Evolutionary conservation across 306 rosid species (phyloP).

Genomic region (Gleditsia sinensis): DNA sequence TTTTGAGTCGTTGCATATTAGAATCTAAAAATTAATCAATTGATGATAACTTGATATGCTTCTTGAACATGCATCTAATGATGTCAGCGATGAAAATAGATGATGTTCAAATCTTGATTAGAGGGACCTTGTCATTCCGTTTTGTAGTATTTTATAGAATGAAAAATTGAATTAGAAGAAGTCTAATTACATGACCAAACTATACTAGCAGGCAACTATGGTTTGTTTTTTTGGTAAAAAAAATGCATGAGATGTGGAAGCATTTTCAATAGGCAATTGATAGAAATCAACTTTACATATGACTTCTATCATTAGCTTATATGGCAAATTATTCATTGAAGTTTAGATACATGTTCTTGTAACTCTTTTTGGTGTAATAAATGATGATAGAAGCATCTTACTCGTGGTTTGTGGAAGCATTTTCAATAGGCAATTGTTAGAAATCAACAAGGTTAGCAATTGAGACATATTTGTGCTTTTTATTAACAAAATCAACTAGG

Average conservation of each 20-base stretch:
- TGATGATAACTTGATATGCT: not conserved
- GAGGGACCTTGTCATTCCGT: not conserved
- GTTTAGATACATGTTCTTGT: not conserved
- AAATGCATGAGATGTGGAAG: constrained; percentile 2
- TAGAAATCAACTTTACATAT: too few relatives aligned
- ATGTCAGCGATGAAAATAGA: not conserved
- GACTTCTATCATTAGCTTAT: too few relatives aligned
- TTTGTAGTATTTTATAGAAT: constrained; percentile 1
- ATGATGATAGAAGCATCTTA: not conserved
- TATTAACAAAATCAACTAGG: not conserved
- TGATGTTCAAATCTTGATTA: not conserved
- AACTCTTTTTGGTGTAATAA: not conserved
- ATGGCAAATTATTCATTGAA: too few relatives aligned
- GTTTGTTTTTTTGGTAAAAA: not conserved
- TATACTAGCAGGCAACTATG: not conserved
- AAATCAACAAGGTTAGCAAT: not conserved
- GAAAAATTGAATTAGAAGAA: not conserved
- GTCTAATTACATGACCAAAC: not conserved
- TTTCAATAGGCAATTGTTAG: not conserved
- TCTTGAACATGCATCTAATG: constrained; percentile 13
- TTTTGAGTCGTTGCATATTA: constrained; percentile 11
- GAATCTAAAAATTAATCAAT: constrained; percentile 9
- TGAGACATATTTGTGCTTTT: not conserved
- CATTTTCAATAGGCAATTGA: too few relatives aligned
- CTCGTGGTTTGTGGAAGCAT: not conserved